phyloP scores from a whole-genome alignment of 1,284 basidiomycete genomes.

The Moniliophthora roreri region DNA sequence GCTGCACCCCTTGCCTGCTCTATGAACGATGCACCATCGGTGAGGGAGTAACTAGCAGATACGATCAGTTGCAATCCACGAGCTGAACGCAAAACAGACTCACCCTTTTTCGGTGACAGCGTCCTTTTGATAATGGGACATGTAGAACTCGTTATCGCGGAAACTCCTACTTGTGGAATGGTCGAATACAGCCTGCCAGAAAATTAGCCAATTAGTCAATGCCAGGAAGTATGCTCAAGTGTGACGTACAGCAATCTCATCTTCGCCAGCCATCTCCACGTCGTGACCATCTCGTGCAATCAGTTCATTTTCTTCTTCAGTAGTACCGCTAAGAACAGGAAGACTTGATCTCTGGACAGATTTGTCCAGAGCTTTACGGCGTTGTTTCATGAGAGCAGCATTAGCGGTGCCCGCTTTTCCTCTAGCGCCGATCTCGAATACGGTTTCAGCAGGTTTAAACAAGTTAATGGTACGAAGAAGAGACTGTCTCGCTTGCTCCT shows the following conservation, averaged over 20 bases:
- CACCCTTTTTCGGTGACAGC: slow-evolving; percentile 89
- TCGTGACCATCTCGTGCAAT: slow-evolving; percentile 36
- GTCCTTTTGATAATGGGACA: slow-evolving; percentile 88
- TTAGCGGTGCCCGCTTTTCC: slow-evolving; percentile 64
- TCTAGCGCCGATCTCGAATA: slow-evolving; percentile 86
- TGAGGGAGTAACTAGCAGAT: slow-evolving; percentile 74
- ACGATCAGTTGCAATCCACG: slow-evolving; percentile 5
- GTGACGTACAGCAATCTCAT: slow-evolving; percentile 65
- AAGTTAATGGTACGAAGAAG: slow-evolving; percentile 78
- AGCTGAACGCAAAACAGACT: slow-evolving; percentile 21
- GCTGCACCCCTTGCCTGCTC: slow-evolving; percentile 81
- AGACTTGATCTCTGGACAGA: slow-evolving; percentile 49
- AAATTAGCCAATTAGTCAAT: slow-evolving; percentile 4
- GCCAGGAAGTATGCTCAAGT: slow-evolving; percentile 2
- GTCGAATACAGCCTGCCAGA: slow-evolving; percentile 71
- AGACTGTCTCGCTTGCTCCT: slow-evolving; percentile 60
- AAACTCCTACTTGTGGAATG: slow-evolving; percentile 49
- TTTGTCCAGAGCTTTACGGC: slow-evolving; percentile 77
- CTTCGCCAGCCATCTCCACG: slow-evolving; percentile 74
- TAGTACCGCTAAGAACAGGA: slow-evolving; percentile 30
- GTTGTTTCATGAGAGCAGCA: slow-evolving; percentile 84
- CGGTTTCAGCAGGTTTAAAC: slow-evolving; percentile 88
- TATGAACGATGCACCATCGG: slow-evolving; percentile 82
- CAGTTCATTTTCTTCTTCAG: slow-evolving; percentile 37
- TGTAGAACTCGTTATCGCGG: slow-evolving; percentile 87